Base-by-base conservation (phyloP, 495 filamentous ascomycete species). In the Penicillium cataractarum region DNA sequence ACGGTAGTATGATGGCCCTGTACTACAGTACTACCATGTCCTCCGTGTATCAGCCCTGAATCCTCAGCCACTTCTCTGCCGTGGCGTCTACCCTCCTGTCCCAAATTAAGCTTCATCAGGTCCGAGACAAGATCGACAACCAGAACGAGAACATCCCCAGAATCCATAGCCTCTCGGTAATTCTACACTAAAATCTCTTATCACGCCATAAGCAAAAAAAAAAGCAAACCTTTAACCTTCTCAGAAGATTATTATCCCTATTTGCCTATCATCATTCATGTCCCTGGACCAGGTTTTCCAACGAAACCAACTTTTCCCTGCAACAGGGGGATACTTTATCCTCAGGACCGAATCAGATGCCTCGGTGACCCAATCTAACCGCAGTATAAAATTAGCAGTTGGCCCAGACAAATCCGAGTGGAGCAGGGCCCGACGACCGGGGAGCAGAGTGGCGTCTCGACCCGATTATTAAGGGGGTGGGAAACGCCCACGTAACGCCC, bases 71-170 rank as follows among this genome's bases (percentile, higher is more conserved):
- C 61, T 48, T 22, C 44, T 44, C 6, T 7, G 31, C 53, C 48
- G 60, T 62, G 66, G 60, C 63, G 63, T 55, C 21, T 35, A 44
- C 17, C 31, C 48, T 49, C 6, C 12, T 37, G 42, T 31, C 50
- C 51, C 51, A 40, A 61, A 68, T 70, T 70, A 70, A 67, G 64
- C 67, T 70, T 67, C 67, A 67, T 70, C 58, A 65, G 31, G 57
- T 57, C 67, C 62, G 65, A 70, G 67, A 70, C 67, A 66, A 62
- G 64, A 67, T 70, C 64, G 65, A 65, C 64, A 31, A 55, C 46
- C 35, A 32, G 31, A 39, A 29, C 15, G 37, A 57, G 32, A 27
- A 21, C 9, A 35, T 31, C 55, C 39, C 33, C 27, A 57, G 21
- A 17, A 55, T 51, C 51, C 12, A 54, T 54, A 54, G 51, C 9